Evolutionary conservation across 2,329 filamentous ascomycete genomes (phyloP).

Genomic region (Colletotrichum cuscutae): DNA sequence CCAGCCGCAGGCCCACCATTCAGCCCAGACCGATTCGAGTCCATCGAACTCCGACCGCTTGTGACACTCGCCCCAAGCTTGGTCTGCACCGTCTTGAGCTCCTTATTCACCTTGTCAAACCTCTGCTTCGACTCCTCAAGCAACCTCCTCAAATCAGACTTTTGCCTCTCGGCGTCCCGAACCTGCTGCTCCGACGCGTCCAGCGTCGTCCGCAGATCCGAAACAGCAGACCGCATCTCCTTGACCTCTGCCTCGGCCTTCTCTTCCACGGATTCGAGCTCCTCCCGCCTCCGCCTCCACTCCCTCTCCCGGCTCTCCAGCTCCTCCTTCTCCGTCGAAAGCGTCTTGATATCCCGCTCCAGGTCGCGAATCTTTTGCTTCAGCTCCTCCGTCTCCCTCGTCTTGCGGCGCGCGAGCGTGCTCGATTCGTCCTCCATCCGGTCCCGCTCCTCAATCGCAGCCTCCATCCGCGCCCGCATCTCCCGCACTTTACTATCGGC

Average conservation of each 20-base stretch:
- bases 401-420: slow-evolving; percentile 77
- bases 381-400: slow-evolving; percentile 88
- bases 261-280: slow-evolving; percentile 77
- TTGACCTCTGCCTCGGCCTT: slow-evolving; percentile 77
- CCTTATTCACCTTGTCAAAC: slow-evolving; percentile 83
- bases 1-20: slow-evolving; percentile 42
- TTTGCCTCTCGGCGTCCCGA: slow-evolving; percentile 85
- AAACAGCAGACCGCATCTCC: slow-evolving; percentile 81
- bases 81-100: slow-evolving; percentile 63
- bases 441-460: slow-evolving; percentile 93
- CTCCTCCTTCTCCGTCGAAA: slow-evolving; percentile 80
- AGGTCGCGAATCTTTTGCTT: slow-evolving; percentile 82
- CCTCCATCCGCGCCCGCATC: slow-evolving; percentile 88
- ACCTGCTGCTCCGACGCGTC: slow-evolving; percentile 90
- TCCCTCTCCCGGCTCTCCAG: slow-evolving; percentile 79
- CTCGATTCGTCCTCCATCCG: slow-evolving; percentile 91
- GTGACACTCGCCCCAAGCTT: slow-evolving; percentile 48
- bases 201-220: slow-evolving; percentile 80
- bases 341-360: slow-evolving; percentile 78
- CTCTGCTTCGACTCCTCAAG: slow-evolving; percentile 82
- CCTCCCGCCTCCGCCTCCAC: slow-evolving; percentile 77
- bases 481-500: slow-evolving; percentile 86
- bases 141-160: slow-evolving; percentile 76
- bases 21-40: slow-evolving; percentile 56
- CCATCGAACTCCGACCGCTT: slow-evolving; percentile 55